Evolutionary conservation across 495 filamentous ascomycete species (phyloP).

Genomic region (Aspergillus homomorphus): DNA sequence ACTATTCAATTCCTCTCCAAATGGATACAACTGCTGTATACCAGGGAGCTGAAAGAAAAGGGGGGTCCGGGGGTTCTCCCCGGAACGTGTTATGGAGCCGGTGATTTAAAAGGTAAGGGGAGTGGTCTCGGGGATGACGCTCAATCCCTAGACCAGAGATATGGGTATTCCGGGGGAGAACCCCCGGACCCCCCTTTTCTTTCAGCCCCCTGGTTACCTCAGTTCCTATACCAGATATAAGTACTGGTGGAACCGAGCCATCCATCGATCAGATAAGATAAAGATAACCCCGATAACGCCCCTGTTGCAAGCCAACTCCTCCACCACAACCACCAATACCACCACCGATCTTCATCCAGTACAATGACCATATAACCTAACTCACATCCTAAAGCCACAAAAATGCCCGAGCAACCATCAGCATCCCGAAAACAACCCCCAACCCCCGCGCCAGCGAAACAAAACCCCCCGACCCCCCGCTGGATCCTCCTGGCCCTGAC

Average conservation of each 20-base stretch:
- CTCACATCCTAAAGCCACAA: background rate
- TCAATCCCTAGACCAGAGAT: too few species aligned
- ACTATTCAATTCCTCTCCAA: too few species aligned
- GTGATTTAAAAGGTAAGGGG: too few species aligned
- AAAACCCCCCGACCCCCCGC: slow-evolving; percentile 25
- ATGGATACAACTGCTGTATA: too few species aligned
- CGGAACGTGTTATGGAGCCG: too few species aligned
- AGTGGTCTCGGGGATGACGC: too few species aligned
- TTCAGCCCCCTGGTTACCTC: too few species aligned
- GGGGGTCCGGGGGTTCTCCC: too few species aligned
- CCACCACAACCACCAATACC: background rate
- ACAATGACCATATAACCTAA: background rate
- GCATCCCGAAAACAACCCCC: background rate
- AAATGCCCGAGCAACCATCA: background rate
- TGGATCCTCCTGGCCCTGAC: slow-evolving; percentile 84
- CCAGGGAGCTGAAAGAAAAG: too few species aligned
- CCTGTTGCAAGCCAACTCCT: background rate
- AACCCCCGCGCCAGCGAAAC: slow-evolving; percentile 11
- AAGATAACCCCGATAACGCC: background rate
- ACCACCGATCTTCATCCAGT: background rate
- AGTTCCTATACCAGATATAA: too few species aligned
- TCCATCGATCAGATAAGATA: background rate
- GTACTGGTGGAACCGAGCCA: background rate
- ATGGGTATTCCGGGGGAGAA: too few species aligned
- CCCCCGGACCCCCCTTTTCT: too few species aligned